Base-by-base conservation (phyloP, 2,329 filamentous ascomycete genomes). In the Epicoccum sorghinum region DNA sequence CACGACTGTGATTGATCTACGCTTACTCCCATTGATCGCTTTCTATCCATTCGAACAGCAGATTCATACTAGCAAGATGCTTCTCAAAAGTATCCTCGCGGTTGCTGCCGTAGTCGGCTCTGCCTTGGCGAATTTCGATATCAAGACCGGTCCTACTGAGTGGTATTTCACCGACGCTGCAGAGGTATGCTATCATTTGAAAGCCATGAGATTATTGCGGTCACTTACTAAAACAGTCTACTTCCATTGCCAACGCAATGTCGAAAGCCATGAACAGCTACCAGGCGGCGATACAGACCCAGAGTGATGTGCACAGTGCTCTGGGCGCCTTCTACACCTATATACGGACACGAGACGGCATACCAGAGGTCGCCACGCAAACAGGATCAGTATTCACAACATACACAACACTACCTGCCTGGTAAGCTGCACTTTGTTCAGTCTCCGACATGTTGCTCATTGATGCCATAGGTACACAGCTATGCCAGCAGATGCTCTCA, bases 281-380 rank as follows among this genome's bases (percentile, higher is more conserved):
- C 14, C 30, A 37, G 12, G 40, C 41, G 10, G 52, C 24, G 5
- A 13, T 55, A 10, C 1, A 13, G 3, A 55, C 52, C 2, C 46
- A 38, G 7, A n/a, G 40, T 38, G 52, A 55, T 36, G 14, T 35
- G 10, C 49, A 41, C 18, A 55, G 52, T 22, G 52, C 52, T 1
- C 3, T 36, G 18, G 52, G 52, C 37, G 52, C 52, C 1, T 55
- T 55, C 25, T 55, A 55, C 36, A 55, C 52, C 22, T 55, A 55
- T 12, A 46, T 46, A 38, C 45, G 52, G 30, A 55, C 52, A 30
- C 52, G 52, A 14, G 46, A 55, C n/a, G 52, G 41, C 6, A 55
- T 55, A 8, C 52, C 52, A 33, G 52, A 40, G n/a, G 23, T 46
- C 12, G 52, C 23, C 5, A 55, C 52, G 3, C 45, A 45, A 10